Percentiles rank a stretch among this genome's conserved stretches.
Evolutionary conservation across 176 grass and related monocot genomes (phyloP).

Genomic region (Cenchrus americanus): DNA sequence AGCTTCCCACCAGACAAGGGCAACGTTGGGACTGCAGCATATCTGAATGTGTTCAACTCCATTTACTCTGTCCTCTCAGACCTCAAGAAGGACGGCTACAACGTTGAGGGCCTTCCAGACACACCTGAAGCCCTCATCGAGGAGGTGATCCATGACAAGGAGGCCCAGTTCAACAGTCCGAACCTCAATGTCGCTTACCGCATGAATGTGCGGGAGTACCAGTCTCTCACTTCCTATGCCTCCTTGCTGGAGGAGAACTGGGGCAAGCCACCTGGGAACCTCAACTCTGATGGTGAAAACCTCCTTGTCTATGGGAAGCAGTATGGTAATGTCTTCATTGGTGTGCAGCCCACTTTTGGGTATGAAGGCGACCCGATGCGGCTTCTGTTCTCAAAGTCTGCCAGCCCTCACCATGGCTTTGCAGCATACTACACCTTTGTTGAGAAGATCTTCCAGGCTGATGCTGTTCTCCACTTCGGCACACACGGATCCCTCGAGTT

Average conservation of each 20-base stretch:
- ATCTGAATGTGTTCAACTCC: constrained; percentile 94
- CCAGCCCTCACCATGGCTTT: constrained; percentile 94
- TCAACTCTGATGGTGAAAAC: constrained; percentile 92
- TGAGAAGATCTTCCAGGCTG: constrained; percentile 98
- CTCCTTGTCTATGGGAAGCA: constrained; percentile 97
- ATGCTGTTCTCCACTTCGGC: constrained; percentile 94
- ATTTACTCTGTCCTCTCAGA: constrained; percentile 80
- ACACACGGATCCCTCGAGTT: constrained; percentile 96
- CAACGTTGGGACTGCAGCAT: constrained; percentile 89
- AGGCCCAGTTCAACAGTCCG: constrained; percentile 97
- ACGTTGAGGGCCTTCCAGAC: constrained; percentile 86
- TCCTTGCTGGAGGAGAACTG: constrained; percentile 92
- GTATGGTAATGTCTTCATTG: constrained; percentile 97
- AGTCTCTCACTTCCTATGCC: constrained; percentile 80
- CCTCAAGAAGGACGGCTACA: constrained; percentile 83
- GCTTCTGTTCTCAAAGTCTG: constrained; percentile 93
- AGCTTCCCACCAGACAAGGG: constrained; percentile 99
- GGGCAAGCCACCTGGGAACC: constrained; percentile 92
- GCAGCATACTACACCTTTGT: constrained; percentile 97
- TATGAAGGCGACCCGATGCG: constrained; percentile 99
- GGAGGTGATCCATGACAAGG: constrained; percentile 98
- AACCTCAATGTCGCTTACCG: constrained; percentile 90
- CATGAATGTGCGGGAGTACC: constrained; percentile 93
- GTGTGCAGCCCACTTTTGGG: constrained; percentile 94
- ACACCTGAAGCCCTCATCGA: constrained; percentile 75